Evolutionary conservation across 176 grass and related monocot genomes (phyloP), one percentile per base, ranked within the genome.

Genomic region (Poa annua): DNA sequence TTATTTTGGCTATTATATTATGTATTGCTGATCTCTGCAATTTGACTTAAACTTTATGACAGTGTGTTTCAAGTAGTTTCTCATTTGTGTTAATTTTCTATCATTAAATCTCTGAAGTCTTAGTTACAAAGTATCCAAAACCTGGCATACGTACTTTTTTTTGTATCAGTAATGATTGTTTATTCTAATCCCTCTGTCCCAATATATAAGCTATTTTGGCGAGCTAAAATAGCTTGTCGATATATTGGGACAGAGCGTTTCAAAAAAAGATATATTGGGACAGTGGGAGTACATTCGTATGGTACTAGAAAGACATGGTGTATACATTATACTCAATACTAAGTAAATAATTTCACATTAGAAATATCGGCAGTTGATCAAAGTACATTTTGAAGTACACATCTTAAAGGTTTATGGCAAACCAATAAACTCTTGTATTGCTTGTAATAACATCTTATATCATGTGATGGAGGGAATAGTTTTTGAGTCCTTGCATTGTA

Each of bases 291-390:
- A 66, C 15, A 66, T 35, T 66, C 16, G 14, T 35, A 66, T 66
- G 15, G 62, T 66, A 66, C 62, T 66, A 35, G 29, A 66, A 66
- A 66, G 29, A 35, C 32, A 61, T 61, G 57, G 62, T 66, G 29
- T 66, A 32, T 35, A 66, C 32, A 66, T 66, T 66, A 63, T 65
- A 65, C 29, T 65, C 26, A 33, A 33, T 34, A 65, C 61, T 65
- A 65, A 65, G 13, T 17, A 65, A 65, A 34, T 0, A 65, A 17
- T 12, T 32, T 33, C 6, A 64, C 26, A 5, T 33, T 64, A 65
- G 29, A 66, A 32, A 66, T 67, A 39, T 67, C 3, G 17, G 11
- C 32, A 66, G 62, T 35, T 14, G 29, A 34, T 66, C 29, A 35
- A 66, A 66, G 6, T 80, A 73, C 51, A 50, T 76, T 54, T 11